Base-by-base conservation (phyloP, 805 yeast species). In the Kuraishia molischiana region DNA sequence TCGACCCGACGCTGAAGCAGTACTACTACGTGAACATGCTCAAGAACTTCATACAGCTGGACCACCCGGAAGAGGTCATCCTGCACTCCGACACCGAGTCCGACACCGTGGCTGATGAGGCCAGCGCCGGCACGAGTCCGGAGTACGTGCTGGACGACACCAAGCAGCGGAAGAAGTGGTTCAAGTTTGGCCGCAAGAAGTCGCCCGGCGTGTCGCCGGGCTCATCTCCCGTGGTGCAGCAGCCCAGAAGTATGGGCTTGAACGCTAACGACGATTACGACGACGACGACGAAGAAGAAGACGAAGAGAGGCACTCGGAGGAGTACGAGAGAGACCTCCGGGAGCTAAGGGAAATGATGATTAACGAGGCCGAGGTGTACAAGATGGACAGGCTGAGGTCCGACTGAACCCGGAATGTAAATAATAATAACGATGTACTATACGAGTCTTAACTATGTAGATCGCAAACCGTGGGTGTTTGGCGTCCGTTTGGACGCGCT, bases 61-160 rank as follows among this genome's bases (percentile, higher is more conserved):
- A 69, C 47, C 61, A 59, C 32, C 72, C 74, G 2, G 50, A 61
- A 34, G 74, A 68, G 48, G 73, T 68, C n/a, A 47, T 47, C 9
- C 29, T 9, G 13, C 31, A 5, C 13, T 4, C 28, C 4, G 10
- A 13, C 5, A n/a, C 37, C 10, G 24, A 17, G 32, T 18, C 38
- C 3, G 18, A 9, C 17, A 8, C 11, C 11, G 18, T 14, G 9
- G 19, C 5, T 11, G 13, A 17, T 24, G 30, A 20, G 15, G 19
- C 18, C 2, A 19, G 21, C 24, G 10, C 34, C 22, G 17, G 13
- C 14, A 20, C 26, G 17, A 15, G 21, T 19, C 11, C 28, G 10
- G 8, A 13, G 29, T 22, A 22, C 13, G 3, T 18, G 20, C 19
- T 29, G 19, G 26, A 22, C 11, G 26, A 22, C 11, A 11, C 10